Conservation (phyloP, 805 yeast genomes). For the Pichia kluyveri region DNA sequence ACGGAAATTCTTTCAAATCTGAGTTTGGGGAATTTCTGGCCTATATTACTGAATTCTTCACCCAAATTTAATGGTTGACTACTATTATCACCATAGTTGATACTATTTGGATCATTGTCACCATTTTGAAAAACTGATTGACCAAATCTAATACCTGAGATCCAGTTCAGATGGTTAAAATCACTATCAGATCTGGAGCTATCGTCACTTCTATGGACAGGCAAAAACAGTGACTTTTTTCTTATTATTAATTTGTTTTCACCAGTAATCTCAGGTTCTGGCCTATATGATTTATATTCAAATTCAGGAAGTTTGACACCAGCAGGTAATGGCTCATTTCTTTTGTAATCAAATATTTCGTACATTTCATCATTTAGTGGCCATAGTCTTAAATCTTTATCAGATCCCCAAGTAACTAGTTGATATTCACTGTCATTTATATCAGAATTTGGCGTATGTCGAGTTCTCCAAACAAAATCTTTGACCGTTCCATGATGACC, state of each 20-base stretch:
- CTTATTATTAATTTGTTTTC: slow-evolving; percentile 19
- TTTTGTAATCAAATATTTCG: slow-evolving; percentile 33
- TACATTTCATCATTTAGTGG: slow-evolving; percentile 45
- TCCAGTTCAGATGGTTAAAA: slow-evolving; percentile 76
- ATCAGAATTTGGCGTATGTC: slow-evolving; percentile 34
- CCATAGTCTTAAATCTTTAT: slow-evolving; percentile 80
- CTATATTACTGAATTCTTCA: slow-evolving; percentile 83
- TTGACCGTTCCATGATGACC: slow-evolving; percentile 83
- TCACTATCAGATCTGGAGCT: slow-evolving; percentile 22
- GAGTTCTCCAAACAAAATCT: slow-evolving; percentile 81
- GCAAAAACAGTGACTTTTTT: slow-evolving; percentile 1
- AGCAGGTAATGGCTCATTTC: slow-evolving; percentile 22
- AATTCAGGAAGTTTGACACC: slow-evolving; percentile 28
- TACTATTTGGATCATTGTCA: slow-evolving; percentile 28
- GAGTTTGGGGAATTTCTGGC: slow-evolving; percentile 81
- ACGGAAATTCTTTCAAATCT: slow-evolving; percentile 83
- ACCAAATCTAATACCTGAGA: slow-evolving; percentile 83
- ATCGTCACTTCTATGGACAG: slow-evolving; percentile 17
- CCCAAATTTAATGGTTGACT: slow-evolving; percentile 58
- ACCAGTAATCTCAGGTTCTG: slow-evolving; percentile 33
- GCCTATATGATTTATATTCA: slow-evolving; percentile 36
- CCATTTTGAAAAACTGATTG: slow-evolving; percentile 31
- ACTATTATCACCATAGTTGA: slow-evolving; percentile 26
- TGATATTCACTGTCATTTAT: slow-evolving; percentile 77
- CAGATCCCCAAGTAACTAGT: slow-evolving; percentile 89